Evolutionary conservation across 2,329 filamentous ascomycete genomes (phyloP), one percentile per base, ranked within the genome.

Genomic region (Beauveria rudraprayagi): DNA sequence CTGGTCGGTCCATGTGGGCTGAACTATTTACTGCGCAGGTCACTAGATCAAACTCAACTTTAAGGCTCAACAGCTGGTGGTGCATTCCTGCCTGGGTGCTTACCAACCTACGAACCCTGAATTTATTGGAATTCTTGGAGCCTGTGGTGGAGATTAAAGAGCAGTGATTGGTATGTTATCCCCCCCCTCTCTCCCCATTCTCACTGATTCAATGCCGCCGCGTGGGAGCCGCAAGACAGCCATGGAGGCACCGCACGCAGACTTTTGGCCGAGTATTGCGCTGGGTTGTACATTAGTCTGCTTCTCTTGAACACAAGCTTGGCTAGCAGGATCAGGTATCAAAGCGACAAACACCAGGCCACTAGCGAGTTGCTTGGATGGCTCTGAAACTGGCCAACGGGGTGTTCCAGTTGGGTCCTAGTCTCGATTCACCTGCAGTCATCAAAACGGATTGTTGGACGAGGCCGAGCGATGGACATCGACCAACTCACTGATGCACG

Each of bases 361-460:
- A 28, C 40, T 46, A 37, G 30, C 30, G 41, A 19, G 28, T 52
- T 30, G 24, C 37, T 53, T 41, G 19, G 11, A 30, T 40, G 9
- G 53, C n/a, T 48, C 24, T 57, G 55, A 58, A 58, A 58, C 54
- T 37, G 41, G 51, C 11, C 30, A 47, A 24, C 30, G 37, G 54
- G 37, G 54, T 26, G 41, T 14, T 41, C 22, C 14, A 16, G 37
- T 22, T 41, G 16, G 19, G 48, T 41, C 28, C 57, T 60, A 60
- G 57, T 8, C 41, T 60, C 48, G 41, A 54, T 60, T 54, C 40
- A 53, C 57, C 37, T 53, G 57, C 44, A 50, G 30, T 44, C 30
- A 40, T 48, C 28, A 48, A 22, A 26, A 43, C 10, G 40, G 40
- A 19, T 43, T 30, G 34, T 51, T 59, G 47, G 54, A 57, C 54